Conservation (phyloP, 495 filamentous ascomycete genomes). For the Coniosporium apollinis region DNA sequence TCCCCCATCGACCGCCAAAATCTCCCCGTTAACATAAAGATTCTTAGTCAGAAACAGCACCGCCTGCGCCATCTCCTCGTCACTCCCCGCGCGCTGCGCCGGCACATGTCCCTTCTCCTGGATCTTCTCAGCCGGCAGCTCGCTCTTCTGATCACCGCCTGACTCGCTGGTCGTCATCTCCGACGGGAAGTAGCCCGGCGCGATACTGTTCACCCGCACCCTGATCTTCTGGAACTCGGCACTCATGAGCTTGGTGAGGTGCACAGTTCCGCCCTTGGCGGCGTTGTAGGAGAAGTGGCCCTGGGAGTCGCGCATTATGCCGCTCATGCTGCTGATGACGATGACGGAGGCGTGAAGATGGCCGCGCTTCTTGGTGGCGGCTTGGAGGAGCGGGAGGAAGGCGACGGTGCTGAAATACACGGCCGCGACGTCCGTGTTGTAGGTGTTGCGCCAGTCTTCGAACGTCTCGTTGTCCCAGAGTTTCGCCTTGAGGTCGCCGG, state of each 20-base stretch:
- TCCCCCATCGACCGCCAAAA: slow-evolving; percentile 43
- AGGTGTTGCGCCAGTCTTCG: slow-evolving; percentile 24
- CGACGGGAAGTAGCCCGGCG: slow-evolving; percentile 38
- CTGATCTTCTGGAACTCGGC: slow-evolving; percentile 29
- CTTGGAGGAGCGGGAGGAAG: slow-evolving; percentile 26
- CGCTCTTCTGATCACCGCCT: slow-evolving; percentile 36
- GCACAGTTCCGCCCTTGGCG: slow-evolving; percentile 26
- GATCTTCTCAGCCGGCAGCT: slow-evolving; percentile 30
- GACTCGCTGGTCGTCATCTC: slow-evolving; percentile 46
- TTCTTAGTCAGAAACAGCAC: slow-evolving; percentile 34
- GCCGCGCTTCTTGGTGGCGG: slow-evolving; percentile 19
- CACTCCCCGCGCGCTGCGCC: slow-evolving; percentile 24
- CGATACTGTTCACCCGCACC: slow-evolving; percentile 32
- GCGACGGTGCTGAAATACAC: slow-evolving; percentile 30
- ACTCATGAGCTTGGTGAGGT: slow-evolving; percentile 29
- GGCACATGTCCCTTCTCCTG: slow-evolving; percentile 32
- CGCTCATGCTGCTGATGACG: slow-evolving; percentile 27
- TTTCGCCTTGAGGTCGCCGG: slow-evolving; percentile 19
- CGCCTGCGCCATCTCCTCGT: slow-evolving; percentile 33
- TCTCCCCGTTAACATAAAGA: slow-evolving; percentile 43
- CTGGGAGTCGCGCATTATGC: slow-evolving; percentile 26
- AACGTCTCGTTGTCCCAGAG: slow-evolving; percentile 26
- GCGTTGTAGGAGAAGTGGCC: slow-evolving; percentile 29
- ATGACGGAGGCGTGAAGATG: slow-evolving; percentile 27
- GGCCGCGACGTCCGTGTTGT: slow-evolving; percentile 24